phyloP scores from a whole-genome alignment of 2,329 filamentous ascomycete species.

The Daldinia sp. region DNA sequence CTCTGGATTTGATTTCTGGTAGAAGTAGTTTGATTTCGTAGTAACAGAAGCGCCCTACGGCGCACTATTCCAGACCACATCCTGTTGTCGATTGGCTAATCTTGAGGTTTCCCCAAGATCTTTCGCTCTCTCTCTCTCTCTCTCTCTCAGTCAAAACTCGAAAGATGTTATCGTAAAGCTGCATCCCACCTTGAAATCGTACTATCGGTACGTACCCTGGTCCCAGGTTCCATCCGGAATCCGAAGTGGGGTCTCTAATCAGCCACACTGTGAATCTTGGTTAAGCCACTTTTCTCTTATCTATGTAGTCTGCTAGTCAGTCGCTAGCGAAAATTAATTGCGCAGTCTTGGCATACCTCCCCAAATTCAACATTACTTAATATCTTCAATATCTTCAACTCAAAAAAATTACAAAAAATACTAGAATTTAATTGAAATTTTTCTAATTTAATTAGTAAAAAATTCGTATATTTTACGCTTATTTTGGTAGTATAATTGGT shows the following conservation, averaged over 20 bases:
- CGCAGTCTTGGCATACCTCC: too few relatives aligned
- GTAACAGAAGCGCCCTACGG: constrained; percentile 42
- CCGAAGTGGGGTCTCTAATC: background rate
- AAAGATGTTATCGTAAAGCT: constrained; percentile 6
- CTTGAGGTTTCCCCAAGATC: constrained; percentile 16
- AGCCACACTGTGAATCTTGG: background rate
- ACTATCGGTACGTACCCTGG: constrained; percentile 21
- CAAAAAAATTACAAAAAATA: too few relatives aligned
- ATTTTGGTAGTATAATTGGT: too few relatives aligned
- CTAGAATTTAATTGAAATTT: too few relatives aligned
- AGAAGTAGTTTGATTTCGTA: constrained; percentile 34
- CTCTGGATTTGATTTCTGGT: constrained; percentile 41
- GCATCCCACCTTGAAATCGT: constrained; percentile 39
- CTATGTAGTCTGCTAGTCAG: too few relatives aligned
- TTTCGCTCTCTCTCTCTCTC: constrained; percentile 5
- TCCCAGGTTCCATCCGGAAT: constrained; percentile 1
- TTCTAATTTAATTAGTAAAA: too few relatives aligned
- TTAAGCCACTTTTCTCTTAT: constrained; percentile 19
- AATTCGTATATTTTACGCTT: too few relatives aligned
- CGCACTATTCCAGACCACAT: constrained; percentile 50
- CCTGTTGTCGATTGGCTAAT: constrained; percentile 9
- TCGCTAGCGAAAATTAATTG: too few relatives aligned
- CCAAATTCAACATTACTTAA: too few relatives aligned
- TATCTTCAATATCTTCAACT: too few relatives aligned
- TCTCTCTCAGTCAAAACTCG: too few relatives aligned